Evolutionary conservation across 2,329 filamentous ascomycete genomes (phyloP).

Genomic region (Xylaria polymorpha): DNA sequence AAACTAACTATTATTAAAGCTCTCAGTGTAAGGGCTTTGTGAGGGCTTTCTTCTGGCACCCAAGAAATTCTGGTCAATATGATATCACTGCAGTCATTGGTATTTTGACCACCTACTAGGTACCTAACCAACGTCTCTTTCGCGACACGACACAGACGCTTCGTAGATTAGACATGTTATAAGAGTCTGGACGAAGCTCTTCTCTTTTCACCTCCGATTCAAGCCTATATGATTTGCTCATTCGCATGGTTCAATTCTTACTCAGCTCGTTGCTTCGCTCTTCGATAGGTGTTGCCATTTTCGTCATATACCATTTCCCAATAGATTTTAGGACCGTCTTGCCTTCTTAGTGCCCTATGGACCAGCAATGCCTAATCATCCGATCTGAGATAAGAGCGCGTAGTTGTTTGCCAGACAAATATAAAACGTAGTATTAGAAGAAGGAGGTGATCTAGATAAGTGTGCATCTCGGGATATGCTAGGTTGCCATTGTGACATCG

Average conservation of each 20-base stretch:
- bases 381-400: background rate
- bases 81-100: background rate
- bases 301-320: background rate
- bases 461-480: background rate
- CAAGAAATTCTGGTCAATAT: background rate
- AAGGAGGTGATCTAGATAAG: background rate
- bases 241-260: background rate
- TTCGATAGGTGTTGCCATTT: background rate
- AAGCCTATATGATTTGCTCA: background rate
- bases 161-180: constrained; percentile 1
- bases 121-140: background rate
- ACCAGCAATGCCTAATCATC: background rate
- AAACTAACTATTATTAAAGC: background rate
- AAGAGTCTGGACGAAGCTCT: background rate
- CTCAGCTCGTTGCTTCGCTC: background rate
- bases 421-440: background rate
- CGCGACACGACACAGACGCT: background rate
- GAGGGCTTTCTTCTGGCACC: background rate
- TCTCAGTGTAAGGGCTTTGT: background rate
- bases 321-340: background rate
- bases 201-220: background rate
- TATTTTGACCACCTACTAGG: background rate
- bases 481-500: constrained; percentile 12
- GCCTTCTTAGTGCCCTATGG: background rate
- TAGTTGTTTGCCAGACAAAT: background rate